Conservation (phyloP, 2,329 filamentous ascomycete species). For the Macroventuria anomochaeta region DNA sequence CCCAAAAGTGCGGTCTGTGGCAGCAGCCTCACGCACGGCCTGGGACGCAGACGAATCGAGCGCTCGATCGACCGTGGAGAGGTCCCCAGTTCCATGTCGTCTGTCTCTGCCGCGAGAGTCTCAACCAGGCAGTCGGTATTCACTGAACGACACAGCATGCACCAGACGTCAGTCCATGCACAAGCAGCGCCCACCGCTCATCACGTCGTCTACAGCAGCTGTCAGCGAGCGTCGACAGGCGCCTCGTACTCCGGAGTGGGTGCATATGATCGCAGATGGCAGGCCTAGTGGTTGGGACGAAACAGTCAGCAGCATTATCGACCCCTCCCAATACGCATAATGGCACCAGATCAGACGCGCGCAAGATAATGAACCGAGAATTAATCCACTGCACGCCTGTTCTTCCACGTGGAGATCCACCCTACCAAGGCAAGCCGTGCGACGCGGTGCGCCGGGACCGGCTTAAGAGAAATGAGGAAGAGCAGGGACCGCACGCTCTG, state of each 20-base stretch:
- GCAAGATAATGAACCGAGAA: conserved; percentile 24
- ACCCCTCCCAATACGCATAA: conserved; percentile 10
- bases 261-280: conserved; percentile 6
- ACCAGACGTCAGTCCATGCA: conserved; percentile 23
- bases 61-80: conserved; percentile 37
- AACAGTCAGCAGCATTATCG: conserved; percentile 17
- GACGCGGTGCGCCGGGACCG: conserved; percentile 33
- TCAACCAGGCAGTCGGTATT: conserved; percentile 41
- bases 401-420: conserved; percentile 46
- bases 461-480: conserved; percentile 32
- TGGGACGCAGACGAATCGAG: conserved; percentile 27
- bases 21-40: conserved; percentile 31
- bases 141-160: conserved; percentile 25
- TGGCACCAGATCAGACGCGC: conserved; percentile 27
- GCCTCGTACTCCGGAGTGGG: conserved; percentile 32
- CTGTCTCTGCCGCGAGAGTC: conserved; percentile 25
- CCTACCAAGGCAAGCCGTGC: conserved; percentile 28
- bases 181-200: conserved; percentile 15
- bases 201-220: conserved; percentile 30
- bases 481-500: conserved; percentile 23
- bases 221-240: conserved; percentile 31
- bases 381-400: conserved; percentile 21
- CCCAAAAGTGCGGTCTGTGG: conserved; percentile 35
- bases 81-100: conserved; percentile 35
- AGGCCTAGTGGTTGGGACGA: conserved; percentile 14